A percentile compares a stretch with the other conserved stretches of the same genome.
phyloP scores from a whole-genome alignment of 2,329 filamentous ascomycete genomes.

The Paecilomyces dactylethromorphus region DNA sequence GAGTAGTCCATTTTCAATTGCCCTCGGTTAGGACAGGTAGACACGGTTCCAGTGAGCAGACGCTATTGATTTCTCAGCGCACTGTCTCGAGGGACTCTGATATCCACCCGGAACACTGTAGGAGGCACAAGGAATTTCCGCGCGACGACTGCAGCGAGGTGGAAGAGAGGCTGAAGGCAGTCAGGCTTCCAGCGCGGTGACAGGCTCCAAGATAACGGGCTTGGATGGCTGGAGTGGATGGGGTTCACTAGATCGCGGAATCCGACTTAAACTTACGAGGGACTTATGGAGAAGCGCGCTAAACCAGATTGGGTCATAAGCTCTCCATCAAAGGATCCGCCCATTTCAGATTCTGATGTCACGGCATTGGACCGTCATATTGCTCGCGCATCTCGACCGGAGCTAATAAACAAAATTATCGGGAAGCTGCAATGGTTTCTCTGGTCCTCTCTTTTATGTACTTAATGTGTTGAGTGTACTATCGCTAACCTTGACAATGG shows the following conservation, averaged over 20 bases:
- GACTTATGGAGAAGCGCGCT: not conserved
- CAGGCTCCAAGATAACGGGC: not conserved
- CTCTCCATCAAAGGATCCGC: not conserved
- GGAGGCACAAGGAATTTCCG: not conserved
- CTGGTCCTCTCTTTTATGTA: not conserved
- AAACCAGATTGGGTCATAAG: not conserved
- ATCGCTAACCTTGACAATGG: conserved; percentile 16
- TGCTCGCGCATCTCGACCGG: not conserved
- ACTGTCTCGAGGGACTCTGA: not conserved
- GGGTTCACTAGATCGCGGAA: not conserved
- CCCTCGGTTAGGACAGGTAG: not conserved
- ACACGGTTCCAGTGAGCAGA: not conserved
- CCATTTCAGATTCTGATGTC: not conserved
- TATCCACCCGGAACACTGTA: not conserved
- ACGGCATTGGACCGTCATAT: not conserved
- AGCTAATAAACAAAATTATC: not conserved
- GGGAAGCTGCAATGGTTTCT: not conserved
- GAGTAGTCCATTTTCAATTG: conserved; percentile 58
- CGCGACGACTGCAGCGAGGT: not conserved
- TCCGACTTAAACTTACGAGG: not conserved
- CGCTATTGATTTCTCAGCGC: not conserved
- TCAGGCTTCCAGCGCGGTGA: not conserved
- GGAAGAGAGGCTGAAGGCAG: not conserved
- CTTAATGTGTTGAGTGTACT: not conserved
- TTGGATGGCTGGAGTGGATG: not conserved